Percentiles rank a stretch among this genome's conserved stretches.
Conservation (phyloP, 2,329 filamentous ascomycete species). For the Lanzia echinophila region DNA sequence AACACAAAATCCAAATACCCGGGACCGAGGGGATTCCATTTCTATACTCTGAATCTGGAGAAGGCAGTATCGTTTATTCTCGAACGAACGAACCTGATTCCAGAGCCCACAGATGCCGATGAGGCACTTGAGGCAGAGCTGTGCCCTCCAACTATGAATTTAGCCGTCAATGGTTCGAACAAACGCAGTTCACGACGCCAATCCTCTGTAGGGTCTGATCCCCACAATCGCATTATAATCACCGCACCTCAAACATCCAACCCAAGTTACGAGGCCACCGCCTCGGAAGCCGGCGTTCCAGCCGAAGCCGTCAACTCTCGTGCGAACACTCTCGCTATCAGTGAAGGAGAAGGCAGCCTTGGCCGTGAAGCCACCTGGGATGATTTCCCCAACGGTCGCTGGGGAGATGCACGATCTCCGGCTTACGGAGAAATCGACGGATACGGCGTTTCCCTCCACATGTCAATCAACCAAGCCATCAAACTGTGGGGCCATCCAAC, state of each 20-base stretch:
- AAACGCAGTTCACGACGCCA: slow-evolving; percentile 17
- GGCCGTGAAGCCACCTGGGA: slow-evolving; percentile 98
- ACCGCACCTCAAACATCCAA: slow-evolving; percentile 53
- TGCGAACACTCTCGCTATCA: slow-evolving; percentile 84
- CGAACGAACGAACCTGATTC: slow-evolving; percentile 79
- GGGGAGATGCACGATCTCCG: slow-evolving; percentile 86
- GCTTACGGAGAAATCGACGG: slow-evolving; percentile 96
- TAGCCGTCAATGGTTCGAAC: slow-evolving; percentile 5
- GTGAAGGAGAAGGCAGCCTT: slow-evolving; percentile 82
- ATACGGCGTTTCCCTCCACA: slow-evolving; percentile 94
- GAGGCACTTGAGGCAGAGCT: slow-evolving; percentile 37
- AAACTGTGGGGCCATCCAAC: slow-evolving; percentile 78
- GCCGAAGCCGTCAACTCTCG: slow-evolving; percentile 67
- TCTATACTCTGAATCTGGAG: slow-evolving; percentile 94
- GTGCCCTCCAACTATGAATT: slow-evolving; percentile 28
- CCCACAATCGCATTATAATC: slow-evolving; percentile 82
- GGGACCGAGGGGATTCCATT: slow-evolving; percentile 78
- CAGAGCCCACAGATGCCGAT: slow-evolving; percentile 45
- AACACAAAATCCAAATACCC: slow-evolving; percentile 46
- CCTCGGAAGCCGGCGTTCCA: slow-evolving; percentile 71
- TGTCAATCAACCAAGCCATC: slow-evolving; percentile 77
- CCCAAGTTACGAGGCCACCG: slow-evolving; percentile 64
- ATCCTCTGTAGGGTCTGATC: slow-evolving; percentile 68
- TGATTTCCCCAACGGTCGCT: slow-evolving; percentile 93
- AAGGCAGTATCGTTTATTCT: slow-evolving; percentile 93